Percentiles rank a stretch among this genome's conserved stretches.
Evolutionary conservation across 2,329 filamentous ascomycete genomes (phyloP).

Genomic region (Pseudonectria foliicola): DNA sequence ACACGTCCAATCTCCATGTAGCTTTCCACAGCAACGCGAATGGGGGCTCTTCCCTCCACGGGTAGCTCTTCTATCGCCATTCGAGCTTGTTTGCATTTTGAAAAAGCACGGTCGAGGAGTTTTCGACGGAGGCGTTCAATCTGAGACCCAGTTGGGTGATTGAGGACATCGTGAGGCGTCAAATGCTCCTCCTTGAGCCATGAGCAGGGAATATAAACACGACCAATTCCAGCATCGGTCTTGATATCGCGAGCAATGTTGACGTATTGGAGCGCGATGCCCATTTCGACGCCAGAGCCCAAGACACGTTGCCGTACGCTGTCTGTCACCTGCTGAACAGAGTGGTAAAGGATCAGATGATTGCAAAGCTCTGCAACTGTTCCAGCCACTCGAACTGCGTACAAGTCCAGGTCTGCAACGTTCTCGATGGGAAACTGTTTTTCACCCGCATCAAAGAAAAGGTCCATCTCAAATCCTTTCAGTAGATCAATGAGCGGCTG

Average conservation of each 20-base stretch:
- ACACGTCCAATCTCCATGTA: conserved; percentile 70
- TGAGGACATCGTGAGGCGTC: conserved; percentile 46
- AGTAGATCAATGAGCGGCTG: conserved; percentile 58
- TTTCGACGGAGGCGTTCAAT: conserved; percentile 44
- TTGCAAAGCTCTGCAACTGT: conserved; percentile 65
- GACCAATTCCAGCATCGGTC: conserved; percentile 56
- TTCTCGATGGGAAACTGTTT: conserved; percentile 47
- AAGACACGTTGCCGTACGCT: conserved; percentile 35
- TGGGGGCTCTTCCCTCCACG: conserved; percentile 50
- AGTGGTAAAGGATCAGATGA: conserved; percentile 58
- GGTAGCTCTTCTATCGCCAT: conserved; percentile 56
- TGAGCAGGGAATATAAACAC: conserved; percentile 59
- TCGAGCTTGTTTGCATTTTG: conserved; percentile 48
- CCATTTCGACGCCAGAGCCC: conserved; percentile 56
- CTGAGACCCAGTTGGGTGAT: conserved; percentile 28
- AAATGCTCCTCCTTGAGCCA: conserved; percentile 57
- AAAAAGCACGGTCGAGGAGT: conserved; percentile 55
- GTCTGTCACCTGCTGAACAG: conserved; percentile 16
- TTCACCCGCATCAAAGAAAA: conserved; percentile 39
- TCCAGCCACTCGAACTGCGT: conserved; percentile 62
- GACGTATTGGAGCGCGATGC: conserved; percentile 67
- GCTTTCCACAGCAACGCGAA: conserved; percentile 64
- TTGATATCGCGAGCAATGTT: conserved; percentile 71
- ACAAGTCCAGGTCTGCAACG: conserved; percentile 52
- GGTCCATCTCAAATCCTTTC: conserved; percentile 62